Evolutionary conservation across 2,329 filamentous ascomycete genomes (phyloP), one percentile per base, ranked within the genome.

Genomic region (Aspergillus japonicus): DNA sequence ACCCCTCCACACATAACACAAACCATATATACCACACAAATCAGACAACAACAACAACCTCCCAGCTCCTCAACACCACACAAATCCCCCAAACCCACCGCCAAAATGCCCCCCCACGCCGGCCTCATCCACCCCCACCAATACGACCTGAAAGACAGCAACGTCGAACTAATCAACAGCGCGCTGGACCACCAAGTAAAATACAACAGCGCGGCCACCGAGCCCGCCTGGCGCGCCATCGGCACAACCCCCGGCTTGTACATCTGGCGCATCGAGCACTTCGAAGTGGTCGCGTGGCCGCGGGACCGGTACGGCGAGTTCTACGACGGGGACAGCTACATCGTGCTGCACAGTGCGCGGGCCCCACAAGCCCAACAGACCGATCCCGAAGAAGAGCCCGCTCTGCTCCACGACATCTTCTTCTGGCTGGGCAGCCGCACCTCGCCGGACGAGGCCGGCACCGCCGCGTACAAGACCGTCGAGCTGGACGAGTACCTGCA

Each of bases 391-490:
- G 66, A 82, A 47, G 66, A 81, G 49, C 66, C 82, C 60, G 80
- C 78, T 65, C 76, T 88, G 4, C 77, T 75, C 47, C 87, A 89
- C 66, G 86, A 89, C 53, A 82, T 89, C 68, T 89, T 87, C 79
- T 89, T 89, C 77, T 90, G 87, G 87, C 80, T 89, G 0, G 87
- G 87, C 4, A 78, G 74, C 54, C 83, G 88, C 68, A 89, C 87
- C 0, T 82, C 84, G 2, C 86, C 89, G 75, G 87, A 89, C 64
- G 87, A 90, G 75, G 86, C 87, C 2, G 87, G 87, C 16, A 86
- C 84, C 0, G 87, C 87, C 0, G 87, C 87, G 2, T 84, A 90
- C 76, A 90, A 89, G 78, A 88, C 87, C 0, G 86, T 89, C 24
- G 87, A 89, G 73, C 78, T 90, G 16, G 87, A 89, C 66, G 87